Evolutionary conservation across 1,139 yeast species (phyloP).

Genomic region (Scheffersomyces titani): DNA sequence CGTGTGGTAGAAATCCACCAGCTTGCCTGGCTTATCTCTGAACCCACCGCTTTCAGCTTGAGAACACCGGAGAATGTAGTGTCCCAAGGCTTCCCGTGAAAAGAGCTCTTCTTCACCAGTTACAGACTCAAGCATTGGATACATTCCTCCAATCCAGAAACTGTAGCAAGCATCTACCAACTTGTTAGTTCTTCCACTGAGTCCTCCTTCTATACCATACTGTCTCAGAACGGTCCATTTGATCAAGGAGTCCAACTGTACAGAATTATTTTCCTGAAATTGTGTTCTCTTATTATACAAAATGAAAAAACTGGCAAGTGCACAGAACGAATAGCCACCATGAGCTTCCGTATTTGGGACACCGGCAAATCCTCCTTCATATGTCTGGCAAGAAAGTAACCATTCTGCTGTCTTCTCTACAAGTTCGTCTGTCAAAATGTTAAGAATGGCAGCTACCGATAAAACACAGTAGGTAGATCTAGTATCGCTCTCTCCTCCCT

Average conservation of each 20-base stretch:
- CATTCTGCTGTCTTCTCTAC: slow-evolving; percentile 55
- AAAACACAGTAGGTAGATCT: slow-evolving; percentile 88
- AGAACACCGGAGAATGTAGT: slow-evolving; percentile 74
- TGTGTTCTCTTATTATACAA: slow-evolving; percentile 29
- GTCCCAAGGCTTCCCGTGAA: slow-evolving; percentile 55
- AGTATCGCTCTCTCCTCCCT: slow-evolving; percentile 82
- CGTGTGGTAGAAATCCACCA: slow-evolving; percentile 87
- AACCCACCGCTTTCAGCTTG: slow-evolving; percentile 74
- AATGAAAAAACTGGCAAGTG: slow-evolving; percentile 68
- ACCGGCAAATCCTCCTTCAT: slow-evolving; percentile 95
- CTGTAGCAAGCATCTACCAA: slow-evolving; percentile 95
- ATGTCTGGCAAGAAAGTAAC: slow-evolving; percentile 77
- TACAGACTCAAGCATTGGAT: slow-evolving; percentile 62
- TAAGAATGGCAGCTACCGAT: slow-evolving; percentile 67
- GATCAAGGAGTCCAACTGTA: slow-evolving; percentile 43
- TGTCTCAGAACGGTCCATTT: slow-evolving; percentile 78
- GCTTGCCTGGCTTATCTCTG: slow-evolving; percentile 82
- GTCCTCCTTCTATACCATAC: slow-evolving; percentile 73
- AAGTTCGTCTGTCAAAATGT: slow-evolving; percentile 66
- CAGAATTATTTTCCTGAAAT: slow-evolving; percentile 18
- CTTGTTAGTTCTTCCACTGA: slow-evolving; percentile 88
- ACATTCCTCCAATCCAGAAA: slow-evolving; percentile 90
- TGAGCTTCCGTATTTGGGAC: slow-evolving; percentile 86
- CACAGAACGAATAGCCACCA: slow-evolving; percentile 95
- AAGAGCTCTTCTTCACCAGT: slow-evolving; percentile 35